Evolutionary conservation across 352 stramenopile species (phyloP), one percentile per base, ranked within the genome.

Genomic region (Phytopythium montanum): DNA sequence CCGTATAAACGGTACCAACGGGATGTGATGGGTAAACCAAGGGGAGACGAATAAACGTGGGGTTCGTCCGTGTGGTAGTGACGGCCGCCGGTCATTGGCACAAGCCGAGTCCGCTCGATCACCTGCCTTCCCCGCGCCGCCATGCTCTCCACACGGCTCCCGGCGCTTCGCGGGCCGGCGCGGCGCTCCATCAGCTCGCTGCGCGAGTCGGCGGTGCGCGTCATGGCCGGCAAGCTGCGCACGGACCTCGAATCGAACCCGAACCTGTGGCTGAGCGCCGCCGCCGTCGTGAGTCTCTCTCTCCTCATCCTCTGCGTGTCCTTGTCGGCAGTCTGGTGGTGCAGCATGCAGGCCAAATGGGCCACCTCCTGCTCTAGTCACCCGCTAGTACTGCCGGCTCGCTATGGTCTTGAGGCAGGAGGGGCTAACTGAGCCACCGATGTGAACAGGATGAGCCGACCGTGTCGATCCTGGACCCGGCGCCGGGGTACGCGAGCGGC

Each of bases 181-280:
- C 45, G 62, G 48, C 71, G 67, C 19, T 64, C 58, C 50, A 61
- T 87, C 64, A 88, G 79, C 72, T 80, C 76, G 41, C 62, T 92
- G 44, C 70, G 79, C 14, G 82, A 92, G 19, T 76, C 75, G 55
- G 79, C 79, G 3, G 66, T 92, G 51, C 82, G 79, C 46, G 74
- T 75, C 26, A 70, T 87, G 65, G 67, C 77, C 29, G 70, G 64
- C 54, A 86, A 88, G 64, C 67, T 92, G 46, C 76, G 74, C 50
- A 62, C 70, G 8, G 75, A 89, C 59, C 69, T 95, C n/a, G 83
- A 92, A 72, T 76, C 72, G 28, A 95, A 92, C 66, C 72, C 80
- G 48, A 89, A 89, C 59, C 65, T 95, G 34, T 95, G 85, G 85
- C 81, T 95, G 48, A 85, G 85, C 56, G 84, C 73, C 25, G 73